A percentile compares a stretch with the other conserved stretches of the same genome.
Conservation (phyloP, 2,329 filamentous ascomycete species). For the Seiridium cupressi region DNA sequence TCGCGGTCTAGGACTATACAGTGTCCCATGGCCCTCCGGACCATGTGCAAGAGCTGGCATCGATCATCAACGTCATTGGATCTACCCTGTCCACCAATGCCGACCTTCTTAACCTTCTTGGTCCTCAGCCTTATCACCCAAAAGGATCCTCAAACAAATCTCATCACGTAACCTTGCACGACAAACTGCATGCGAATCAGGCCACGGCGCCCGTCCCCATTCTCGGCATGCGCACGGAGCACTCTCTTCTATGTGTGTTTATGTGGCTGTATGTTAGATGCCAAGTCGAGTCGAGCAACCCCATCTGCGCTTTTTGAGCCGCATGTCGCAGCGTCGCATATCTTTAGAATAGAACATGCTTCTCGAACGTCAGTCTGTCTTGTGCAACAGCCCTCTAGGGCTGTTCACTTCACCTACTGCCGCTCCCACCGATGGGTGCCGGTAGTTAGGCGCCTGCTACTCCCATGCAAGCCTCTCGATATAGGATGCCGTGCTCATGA, state of each 20-base stretch:
- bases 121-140: constrained; percentile 1
- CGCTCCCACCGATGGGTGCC: too few species aligned
- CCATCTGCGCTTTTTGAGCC: background rate
- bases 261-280: too few species aligned
- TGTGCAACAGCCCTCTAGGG: background rate
- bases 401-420: too few species aligned
- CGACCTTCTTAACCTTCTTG: background rate
- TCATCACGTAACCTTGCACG: too few species aligned
- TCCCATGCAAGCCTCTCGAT: background rate
- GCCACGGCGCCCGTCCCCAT: background rate
- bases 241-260: too few species aligned
- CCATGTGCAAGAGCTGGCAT: background rate
- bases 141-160: background rate
- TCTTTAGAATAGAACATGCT: constrained; percentile 8
- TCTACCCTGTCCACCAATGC: background rate
- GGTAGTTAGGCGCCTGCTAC: background rate
- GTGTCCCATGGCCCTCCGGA: background rate
- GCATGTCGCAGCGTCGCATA: background rate
- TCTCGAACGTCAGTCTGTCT: background rate
- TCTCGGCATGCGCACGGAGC: too few species aligned
- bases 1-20: background rate
- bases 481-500: background rate
- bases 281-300: background rate
- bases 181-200: background rate
- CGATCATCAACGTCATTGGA: background rate